Conservation (phyloP, 305 asterid genomes). For the Fraxinus baroniana region DNA sequence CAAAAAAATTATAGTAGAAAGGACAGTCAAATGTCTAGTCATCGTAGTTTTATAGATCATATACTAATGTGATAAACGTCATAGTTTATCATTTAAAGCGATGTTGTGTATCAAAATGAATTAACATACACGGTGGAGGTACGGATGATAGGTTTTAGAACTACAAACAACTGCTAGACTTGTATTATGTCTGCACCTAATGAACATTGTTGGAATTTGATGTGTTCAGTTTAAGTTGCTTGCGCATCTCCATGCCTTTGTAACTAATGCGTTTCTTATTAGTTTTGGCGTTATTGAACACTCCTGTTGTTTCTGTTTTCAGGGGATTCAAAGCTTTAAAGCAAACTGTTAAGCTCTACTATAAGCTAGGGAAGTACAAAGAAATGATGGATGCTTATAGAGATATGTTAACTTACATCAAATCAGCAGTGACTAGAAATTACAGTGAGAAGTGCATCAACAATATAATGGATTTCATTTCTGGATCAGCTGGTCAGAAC, state of each 20-base stretch:
- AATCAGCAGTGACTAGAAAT: slow-evolving; percentile 93
- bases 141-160: background rate
- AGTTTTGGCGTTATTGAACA: background rate
- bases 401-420: slow-evolving; percentile 86
- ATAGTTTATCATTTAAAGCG: background rate
- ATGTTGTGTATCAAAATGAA: background rate
- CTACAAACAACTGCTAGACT: background rate
- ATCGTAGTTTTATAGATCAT: background rate
- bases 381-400: slow-evolving; percentile 96
- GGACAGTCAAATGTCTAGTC: background rate
- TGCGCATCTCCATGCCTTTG: background rate
- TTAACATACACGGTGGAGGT: background rate
- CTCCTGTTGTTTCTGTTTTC: slow-evolving; percentile 31
- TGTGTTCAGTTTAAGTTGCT: slow-evolving; percentile 2
- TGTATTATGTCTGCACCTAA: background rate
- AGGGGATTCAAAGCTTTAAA: slow-evolving; percentile 98
- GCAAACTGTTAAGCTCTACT: slow-evolving; percentile 91
- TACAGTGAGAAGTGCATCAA: slow-evolving; percentile 95
- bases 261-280: background rate
- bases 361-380: slow-evolving; percentile 78
- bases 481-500: slow-evolving; percentile 94
- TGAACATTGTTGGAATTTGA: background rate
- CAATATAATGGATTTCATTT: slow-evolving; percentile 91
- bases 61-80: background rate
- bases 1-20: background rate